Evolutionary conservation across 164 flowering plant species (phyloP).

Genomic region (Piper longum): DNA sequence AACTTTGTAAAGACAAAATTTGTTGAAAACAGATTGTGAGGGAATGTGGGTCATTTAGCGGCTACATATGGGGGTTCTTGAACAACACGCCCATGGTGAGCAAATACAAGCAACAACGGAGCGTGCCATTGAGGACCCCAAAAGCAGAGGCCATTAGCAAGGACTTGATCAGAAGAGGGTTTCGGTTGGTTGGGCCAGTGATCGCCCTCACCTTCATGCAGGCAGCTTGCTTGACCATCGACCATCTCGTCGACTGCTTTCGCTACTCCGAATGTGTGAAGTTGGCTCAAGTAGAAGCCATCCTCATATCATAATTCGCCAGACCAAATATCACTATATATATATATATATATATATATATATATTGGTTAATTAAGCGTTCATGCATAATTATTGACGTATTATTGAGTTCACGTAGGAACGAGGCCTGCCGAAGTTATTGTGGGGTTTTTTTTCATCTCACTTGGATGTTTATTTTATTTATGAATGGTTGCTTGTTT

Average conservation of each 20-base stretch:
- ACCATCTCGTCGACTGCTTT: conserved; percentile 76
- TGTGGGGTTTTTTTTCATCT: no score
- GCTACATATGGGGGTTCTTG: conserved; percentile 64
- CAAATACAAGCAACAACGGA: conserved; percentile 49
- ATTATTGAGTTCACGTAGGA: no score
- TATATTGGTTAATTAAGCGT: no score
- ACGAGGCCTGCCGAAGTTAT: no score
- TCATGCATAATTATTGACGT: no score
- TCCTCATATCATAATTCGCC: neutral
- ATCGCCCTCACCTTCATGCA: conserved; percentile 82
- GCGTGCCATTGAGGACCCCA: conserved; percentile 60
- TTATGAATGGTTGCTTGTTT: no score
- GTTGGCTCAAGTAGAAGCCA: conserved; percentile 42
- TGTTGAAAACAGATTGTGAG: conserved; percentile 31
- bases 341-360: no score
- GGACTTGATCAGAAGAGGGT: conserved; percentile 60
- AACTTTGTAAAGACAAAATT: no score
- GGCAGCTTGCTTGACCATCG: conserved; percentile 76
- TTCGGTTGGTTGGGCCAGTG: conserved; percentile 75
- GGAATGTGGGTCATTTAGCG: conserved; percentile 72
- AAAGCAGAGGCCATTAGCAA: conserved; percentile 76
- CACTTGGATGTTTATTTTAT: no score
- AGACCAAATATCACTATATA: no score
- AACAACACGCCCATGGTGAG: conserved; percentile 60
- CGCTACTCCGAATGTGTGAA: conserved; percentile 52